Evolutionary conservation across 2,329 filamentous ascomycete genomes (phyloP), one percentile per base, ranked within the genome.

Genomic region (Ophiocordyceps sinensis): DNA sequence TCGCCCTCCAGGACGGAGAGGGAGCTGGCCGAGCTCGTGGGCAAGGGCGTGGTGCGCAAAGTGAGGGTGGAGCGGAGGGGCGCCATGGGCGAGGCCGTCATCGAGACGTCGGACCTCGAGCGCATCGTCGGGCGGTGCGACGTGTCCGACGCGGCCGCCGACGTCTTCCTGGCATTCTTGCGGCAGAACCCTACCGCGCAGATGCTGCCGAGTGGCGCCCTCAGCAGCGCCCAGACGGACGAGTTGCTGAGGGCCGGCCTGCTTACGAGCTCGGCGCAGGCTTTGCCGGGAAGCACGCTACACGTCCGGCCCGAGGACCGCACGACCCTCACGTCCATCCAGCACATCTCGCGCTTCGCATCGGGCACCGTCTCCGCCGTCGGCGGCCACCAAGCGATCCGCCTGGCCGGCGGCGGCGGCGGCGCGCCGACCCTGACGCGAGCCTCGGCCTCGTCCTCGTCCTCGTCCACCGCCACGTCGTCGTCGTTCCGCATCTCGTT

Each of bases 301-400:
- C 63, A 65, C 38, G 55, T 66, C 11, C 64, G 71, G 3, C 71
- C 72, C 0, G 71, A 73, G 41, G 69, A 72, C 41, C 65, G 66
- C 47, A 68, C 69, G 14, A 74, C 70, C 10, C 61, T 79, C 31
- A 68, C 73, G 21, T 77, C 75, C 4, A 65, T 86, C 10, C 71
- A 78, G 31, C 70, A 67, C 23, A 74, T 83, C 19, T 75, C 77
- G 2, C 69, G 65, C 46, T 77, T 79, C 19, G 75, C 80, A 5
- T 80, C 82, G 1, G 83, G 83, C 13, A 78, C 77, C 3, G 52
- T 82, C 2, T 79, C 68, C 7, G 80, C 82, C 1, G 75, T 86
- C 1, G 83, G 83, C 1, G 82, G 82, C 5, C 61, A 66, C n/a
- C 73, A 74, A 17, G 79, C 75, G 3, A 63, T 85, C 5, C 73